Percentiles rank a stretch among this genome's conserved stretches.
These are phyloP conservation scores for Malus fusca DNA, from an alignment of 306 rosid genomes.

Conservation along the genomic window DNA sequence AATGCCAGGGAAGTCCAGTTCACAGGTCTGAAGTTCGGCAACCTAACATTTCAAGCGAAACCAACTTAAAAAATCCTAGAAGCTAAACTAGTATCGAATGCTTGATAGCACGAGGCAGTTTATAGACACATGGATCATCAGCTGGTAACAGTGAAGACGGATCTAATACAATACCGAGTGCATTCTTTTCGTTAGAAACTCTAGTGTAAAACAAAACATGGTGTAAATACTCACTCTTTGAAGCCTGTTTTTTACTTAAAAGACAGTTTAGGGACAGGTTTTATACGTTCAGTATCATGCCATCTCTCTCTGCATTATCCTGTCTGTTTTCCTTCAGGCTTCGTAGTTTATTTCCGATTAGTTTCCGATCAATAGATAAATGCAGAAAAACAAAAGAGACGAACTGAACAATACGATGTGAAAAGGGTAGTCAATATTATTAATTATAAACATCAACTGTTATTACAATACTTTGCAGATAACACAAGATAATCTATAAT, in stretches of 20 bases:
- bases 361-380: no score
- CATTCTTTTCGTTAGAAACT: neutral
- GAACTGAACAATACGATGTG: no score
- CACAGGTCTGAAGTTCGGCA: conserved; percentile 3
- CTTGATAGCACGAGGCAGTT: neutral
- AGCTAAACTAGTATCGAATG: neutral
- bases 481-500: neutral
- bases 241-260: neutral
- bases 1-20: conserved; percentile 20
- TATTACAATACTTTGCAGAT: neutral
- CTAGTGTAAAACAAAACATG: neutral
- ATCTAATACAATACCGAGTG: neutral
- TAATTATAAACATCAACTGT: neutral
- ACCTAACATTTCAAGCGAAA: conserved; percentile 1
- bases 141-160: neutral
- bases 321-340: no score
- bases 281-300: neutral
- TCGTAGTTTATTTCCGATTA: no score
- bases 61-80: neutral
- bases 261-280: neutral
- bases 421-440: no score
- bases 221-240: neutral
- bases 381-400: no score
- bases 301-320: neutral
- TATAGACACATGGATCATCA: neutral